Evolutionary conservation across 2,329 filamentous ascomycete genomes (phyloP), one percentile per base, ranked within the genome.

Genomic region (Monosporascus sp.): DNA sequence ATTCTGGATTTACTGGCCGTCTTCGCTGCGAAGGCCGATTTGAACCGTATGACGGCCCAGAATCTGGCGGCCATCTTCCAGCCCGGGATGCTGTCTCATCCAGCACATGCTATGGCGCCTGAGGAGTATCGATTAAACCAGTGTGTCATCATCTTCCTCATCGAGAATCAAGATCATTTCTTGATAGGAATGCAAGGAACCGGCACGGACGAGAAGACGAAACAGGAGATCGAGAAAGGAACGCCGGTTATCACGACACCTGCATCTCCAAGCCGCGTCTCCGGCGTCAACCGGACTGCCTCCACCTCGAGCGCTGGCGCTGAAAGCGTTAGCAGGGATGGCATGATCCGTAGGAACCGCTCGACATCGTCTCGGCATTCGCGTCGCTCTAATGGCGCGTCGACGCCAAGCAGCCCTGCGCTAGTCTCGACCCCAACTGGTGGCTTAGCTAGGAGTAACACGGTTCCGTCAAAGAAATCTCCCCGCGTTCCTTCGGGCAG

Each of bases 101-200:
- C 94, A 1, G 78, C 83, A 55, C 94, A 99, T 69, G 92, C 96
- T 65, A 97, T 99, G 93, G 87, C 91, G 1, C 94, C 94, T 0
- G 84, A 89, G 53, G 93, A 97, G 67, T 99, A 99, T 69, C 86
- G 91, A 35, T 77, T 99, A 6, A 97, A 95, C 68, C 94, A 99
- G 77, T 93, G 94, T 64, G 93, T 99, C 20, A 81, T 99, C 58
- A 96, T 99, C 49, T 99, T 99, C 71, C 75, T 99, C 62, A 99
- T 99, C 60, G 92, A 97, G 68, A 96, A 99, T 65, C 94, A 99
- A 70, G 94, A 99, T 66, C 90, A 96, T 71, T 99, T 99, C 77
- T 77, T 99, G 60, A 95, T 99, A 59, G 94, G 94, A 52, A 99
- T 99, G 94, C 90, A 91, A 67, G 94, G 94, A 45, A 97, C 92